These are phyloP conservation scores for Sporisorium graminicola DNA, from an alignment of 1,284 basidiomycete genomes.

Conservation along the genomic window DNA sequence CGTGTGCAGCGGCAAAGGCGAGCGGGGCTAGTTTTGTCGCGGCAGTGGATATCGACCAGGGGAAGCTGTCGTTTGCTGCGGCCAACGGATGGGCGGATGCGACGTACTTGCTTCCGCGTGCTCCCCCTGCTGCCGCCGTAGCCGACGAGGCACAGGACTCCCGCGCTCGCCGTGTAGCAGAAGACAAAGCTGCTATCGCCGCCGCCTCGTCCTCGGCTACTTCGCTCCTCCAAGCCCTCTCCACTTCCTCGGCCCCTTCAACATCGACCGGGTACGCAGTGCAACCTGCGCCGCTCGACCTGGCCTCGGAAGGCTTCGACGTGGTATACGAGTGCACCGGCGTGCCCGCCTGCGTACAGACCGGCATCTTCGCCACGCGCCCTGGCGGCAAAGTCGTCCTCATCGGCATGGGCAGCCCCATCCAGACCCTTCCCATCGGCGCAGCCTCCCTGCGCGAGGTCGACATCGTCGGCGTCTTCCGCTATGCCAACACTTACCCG, in stretches of 20 bases:
- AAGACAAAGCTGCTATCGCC: slow-evolving; percentile 73
- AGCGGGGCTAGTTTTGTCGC: slow-evolving; percentile 60
- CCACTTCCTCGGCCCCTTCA: not conserved
- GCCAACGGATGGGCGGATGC: slow-evolving; percentile 78
- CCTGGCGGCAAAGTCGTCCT: slow-evolving; percentile 90
- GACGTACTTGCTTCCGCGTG: slow-evolving; percentile 77
- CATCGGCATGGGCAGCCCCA: slow-evolving; percentile 92
- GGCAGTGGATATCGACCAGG: slow-evolving; percentile 55
- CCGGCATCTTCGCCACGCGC: slow-evolving; percentile 74
- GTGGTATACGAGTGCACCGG: slow-evolving; percentile 95
- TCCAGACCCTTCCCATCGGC: slow-evolving; percentile 79
- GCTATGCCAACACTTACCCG: slow-evolving; percentile 82
- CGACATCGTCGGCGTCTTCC: slow-evolving; percentile 90
- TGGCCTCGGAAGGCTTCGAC: slow-evolving; percentile 78
- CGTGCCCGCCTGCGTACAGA: slow-evolving; percentile 76
- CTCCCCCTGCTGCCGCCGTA: slow-evolving; percentile 72
- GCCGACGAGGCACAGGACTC: slow-evolving; percentile 19
- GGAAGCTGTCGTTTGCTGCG: slow-evolving; percentile 48
- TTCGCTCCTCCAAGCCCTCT: slow-evolving; percentile 30
- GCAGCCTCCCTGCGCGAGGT: slow-evolving; percentile 88
- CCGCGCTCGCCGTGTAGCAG: slow-evolving; percentile 76
- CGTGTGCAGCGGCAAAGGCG: slow-evolving; percentile 73
- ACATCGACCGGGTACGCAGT: slow-evolving; percentile 17
- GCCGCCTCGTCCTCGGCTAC: slow-evolving; percentile 71
- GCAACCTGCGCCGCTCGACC: slow-evolving; percentile 33